phyloP scores from a whole-genome alignment of 768 basidiomycete genomes.

The Asterophora lycoperdoides region DNA sequence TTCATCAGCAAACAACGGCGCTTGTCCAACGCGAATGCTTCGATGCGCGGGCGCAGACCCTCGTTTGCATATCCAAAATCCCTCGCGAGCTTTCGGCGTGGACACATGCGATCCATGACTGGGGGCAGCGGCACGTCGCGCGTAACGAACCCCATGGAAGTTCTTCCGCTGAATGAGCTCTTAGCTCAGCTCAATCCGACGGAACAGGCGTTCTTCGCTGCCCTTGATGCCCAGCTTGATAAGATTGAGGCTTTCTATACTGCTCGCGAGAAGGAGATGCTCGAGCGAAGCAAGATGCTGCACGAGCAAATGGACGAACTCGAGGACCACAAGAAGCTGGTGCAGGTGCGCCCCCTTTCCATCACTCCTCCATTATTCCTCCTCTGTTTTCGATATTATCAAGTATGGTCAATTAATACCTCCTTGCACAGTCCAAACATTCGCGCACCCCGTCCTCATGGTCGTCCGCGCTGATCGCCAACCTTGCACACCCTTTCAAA shows the following conservation, averaged over 20 bases:
- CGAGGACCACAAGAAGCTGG: constrained; percentile 57
- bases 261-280: constrained; percentile 63
- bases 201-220: constrained; percentile 70
- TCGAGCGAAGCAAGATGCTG: constrained; percentile 41
- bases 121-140: not conserved
- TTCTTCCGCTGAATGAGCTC: constrained; percentile 42
- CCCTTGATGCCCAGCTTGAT: constrained; percentile 73
- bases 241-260: constrained; percentile 86
- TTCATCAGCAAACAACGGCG: not conserved
- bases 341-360: constrained; percentile 40
- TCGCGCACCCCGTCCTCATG: constrained; percentile 7
- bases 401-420: not conserved
- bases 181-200: constrained; percentile 52
- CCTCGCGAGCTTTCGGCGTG: not conserved
- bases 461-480: constrained; percentile 7
- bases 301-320: constrained; percentile 73
- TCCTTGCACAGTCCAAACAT: constrained; percentile 11
- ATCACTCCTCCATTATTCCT: not conserved
- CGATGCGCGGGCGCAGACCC: not conserved
- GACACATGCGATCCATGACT: not conserved
- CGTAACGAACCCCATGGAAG: constrained; percentile 22
- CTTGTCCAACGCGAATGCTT: not conserved
- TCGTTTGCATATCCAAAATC: constrained; percentile 4
- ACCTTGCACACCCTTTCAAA: constrained; percentile 2
- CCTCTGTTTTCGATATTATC: not conserved